phyloP scores from a whole-genome alignment of 176 grass and related monocot species.

The Dactylis glomerata region DNA sequence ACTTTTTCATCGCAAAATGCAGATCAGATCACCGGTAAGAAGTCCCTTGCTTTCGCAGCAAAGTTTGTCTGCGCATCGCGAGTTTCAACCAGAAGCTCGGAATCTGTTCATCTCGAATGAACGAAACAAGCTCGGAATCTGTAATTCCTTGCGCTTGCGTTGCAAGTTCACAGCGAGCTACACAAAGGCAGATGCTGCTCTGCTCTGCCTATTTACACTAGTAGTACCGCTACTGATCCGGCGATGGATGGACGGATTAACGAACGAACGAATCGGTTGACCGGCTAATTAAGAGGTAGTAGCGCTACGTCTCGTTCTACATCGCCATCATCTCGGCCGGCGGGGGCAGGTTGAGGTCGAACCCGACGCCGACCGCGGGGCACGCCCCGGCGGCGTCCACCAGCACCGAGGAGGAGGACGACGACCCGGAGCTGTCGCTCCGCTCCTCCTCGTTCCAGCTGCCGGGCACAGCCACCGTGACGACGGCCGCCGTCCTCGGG shows the following conservation, averaged over 20 bases:
- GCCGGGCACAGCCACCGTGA: neutral
- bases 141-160: neutral
- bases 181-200: neutral
- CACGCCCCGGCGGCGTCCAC: neutral
- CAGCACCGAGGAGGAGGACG: neutral
- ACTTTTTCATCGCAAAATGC: neutral
- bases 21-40: neutral
- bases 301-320: neutral
- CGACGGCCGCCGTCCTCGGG: neutral
- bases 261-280: neutral
- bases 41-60: neutral
- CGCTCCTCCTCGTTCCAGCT: neutral
- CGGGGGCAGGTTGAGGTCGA: conserved; percentile 16
- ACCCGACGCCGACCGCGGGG: neutral
- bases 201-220: neutral
- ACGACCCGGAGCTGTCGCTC: neutral
- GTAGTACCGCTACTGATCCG: neutral
- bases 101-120: neutral
- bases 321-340: neutral
- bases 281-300: neutral
- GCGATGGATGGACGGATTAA: neutral
- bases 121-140: neutral
- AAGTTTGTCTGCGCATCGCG: neutral
- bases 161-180: neutral
- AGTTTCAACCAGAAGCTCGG: neutral